These are phyloP conservation scores for Hemisphaericaspora xylofermentans DNA, from an alignment of 1,139 yeast species.

Conservation along the genomic window DNA sequence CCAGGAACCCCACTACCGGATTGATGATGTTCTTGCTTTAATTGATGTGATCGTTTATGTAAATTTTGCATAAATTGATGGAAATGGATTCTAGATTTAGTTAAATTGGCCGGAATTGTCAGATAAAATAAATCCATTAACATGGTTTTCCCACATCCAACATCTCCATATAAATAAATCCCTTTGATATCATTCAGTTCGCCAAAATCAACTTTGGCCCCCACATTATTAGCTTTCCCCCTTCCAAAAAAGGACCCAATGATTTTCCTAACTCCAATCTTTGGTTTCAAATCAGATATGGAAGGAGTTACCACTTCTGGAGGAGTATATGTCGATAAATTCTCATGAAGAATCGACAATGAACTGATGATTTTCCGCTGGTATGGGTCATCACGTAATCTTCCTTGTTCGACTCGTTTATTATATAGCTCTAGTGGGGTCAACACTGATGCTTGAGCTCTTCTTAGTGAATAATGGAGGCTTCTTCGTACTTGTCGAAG, in stretches of 20 bases:
- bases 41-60: constrained; percentile 81
- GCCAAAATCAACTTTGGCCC: constrained; percentile 17
- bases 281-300: constrained; percentile 46
- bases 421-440: constrained; percentile 66
- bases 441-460: not conserved
- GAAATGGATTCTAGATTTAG: constrained; percentile 83
- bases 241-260: constrained; percentile 35
- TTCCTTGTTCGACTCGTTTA: constrained; percentile 49
- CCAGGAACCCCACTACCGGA: constrained; percentile 16
- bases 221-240: constrained; percentile 11
- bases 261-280: constrained; percentile 41
- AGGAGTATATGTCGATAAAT: constrained; percentile 51
- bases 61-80: constrained; percentile 96
- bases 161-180: constrained; percentile 92
- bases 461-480: not conserved
- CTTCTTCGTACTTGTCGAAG: constrained; percentile 1
- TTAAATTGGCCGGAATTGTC: constrained; percentile 73
- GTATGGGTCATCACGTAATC: constrained; percentile 62
- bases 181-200: constrained; percentile 54
- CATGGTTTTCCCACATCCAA: constrained; percentile 98
- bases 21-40: constrained; percentile 56
- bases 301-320: constrained; percentile 53
- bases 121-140: constrained; percentile 91
- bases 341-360: constrained; percentile 51
- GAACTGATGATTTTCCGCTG: constrained; percentile 63